Evolutionary conservation across 176 grass and related monocot genomes (phyloP).

Genomic region (Secale cereale): DNA sequence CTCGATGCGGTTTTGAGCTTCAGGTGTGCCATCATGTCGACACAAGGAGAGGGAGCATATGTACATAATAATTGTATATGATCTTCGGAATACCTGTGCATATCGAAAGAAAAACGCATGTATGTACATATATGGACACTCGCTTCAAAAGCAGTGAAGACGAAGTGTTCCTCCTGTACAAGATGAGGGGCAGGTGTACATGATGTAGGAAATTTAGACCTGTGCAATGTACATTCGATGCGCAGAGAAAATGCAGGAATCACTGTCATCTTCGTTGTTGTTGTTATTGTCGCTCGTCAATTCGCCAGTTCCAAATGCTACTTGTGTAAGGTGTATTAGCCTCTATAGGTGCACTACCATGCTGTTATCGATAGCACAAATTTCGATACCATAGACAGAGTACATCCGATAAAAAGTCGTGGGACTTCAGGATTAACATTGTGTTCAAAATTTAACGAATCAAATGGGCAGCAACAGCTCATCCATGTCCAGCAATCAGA

Average conservation of each 20-base stretch:
- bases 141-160: constrained; percentile 22
- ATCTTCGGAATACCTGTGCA: neutral
- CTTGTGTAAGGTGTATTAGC: neutral
- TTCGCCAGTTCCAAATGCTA: neutral
- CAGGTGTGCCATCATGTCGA: neutral
- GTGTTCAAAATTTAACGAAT: constrained; percentile 10
- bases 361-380: too few relatives aligned
- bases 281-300: neutral
- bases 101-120: neutral
- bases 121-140: neutral
- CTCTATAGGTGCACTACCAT: neutral
- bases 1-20: neutral
- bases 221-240: neutral
- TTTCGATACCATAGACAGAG: neutral
- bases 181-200: neutral
- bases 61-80: neutral
- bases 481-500: neutral
- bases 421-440: neutral
- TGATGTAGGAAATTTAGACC: neutral
- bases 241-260: neutral
- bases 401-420: neutral
- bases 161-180: neutral
- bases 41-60: neutral
- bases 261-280: too few relatives aligned
- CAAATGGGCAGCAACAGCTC: constrained; percentile 1